These are phyloP conservation scores for Withania somnifera DNA, from an alignment of 305 asterid species.

Conservation along the genomic window DNA sequence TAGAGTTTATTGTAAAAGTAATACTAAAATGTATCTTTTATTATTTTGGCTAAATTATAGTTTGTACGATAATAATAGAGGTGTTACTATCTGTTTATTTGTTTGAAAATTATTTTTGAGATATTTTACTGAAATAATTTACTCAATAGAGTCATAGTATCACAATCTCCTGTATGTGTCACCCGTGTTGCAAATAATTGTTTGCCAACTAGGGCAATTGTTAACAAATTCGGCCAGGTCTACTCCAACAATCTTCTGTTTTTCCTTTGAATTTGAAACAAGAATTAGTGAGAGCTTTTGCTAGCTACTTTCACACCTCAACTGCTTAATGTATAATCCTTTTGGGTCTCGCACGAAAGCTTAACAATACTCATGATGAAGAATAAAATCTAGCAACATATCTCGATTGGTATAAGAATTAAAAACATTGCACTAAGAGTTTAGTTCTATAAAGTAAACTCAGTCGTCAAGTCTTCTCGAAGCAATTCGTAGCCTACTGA, in stretches of 20 bases:
- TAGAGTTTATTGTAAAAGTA: neutral
- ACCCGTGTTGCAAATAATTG: no score
- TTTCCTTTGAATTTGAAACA: neutral
- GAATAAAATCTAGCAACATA: neutral
- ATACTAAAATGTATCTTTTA: no score
- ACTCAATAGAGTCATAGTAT: no score
- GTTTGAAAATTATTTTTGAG: no score
- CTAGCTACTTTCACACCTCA: neutral
- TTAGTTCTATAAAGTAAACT: neutral
- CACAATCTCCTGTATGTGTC: no score
- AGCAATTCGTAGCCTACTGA: neutral
- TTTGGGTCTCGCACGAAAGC: neutral
- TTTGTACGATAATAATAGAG: no score
- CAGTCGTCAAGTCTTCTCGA: neutral
- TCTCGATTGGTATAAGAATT: neutral
- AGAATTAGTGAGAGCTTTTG: neutral
- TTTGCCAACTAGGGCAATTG: no score
- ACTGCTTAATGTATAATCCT: neutral
- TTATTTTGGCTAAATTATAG: no score
- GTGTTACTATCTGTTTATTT: no score
- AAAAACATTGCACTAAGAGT: neutral
- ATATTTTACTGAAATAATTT: no score
- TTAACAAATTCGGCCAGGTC: neutral
- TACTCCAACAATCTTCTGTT: neutral
- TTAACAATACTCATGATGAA: no score